Evolutionary conservation across 306 rosid species (phyloP).

Genomic region (Sindora glabra): DNA sequence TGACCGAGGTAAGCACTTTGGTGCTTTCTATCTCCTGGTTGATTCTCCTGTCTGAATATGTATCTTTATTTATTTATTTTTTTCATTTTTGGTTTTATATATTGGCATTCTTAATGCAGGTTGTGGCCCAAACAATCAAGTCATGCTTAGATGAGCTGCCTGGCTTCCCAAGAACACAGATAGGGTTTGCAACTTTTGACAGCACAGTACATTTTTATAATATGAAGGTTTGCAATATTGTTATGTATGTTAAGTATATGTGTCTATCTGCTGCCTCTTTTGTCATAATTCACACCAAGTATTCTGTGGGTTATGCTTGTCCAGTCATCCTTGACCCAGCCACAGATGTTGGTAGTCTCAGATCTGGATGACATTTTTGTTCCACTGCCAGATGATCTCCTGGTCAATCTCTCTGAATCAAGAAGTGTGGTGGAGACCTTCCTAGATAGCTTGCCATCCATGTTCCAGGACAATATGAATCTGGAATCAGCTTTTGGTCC

Average conservation of each 20-base stretch:
- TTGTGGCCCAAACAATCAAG: constrained; percentile 85
- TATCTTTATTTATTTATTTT: too few relatives aligned
- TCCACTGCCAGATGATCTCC: constrained; percentile 98
- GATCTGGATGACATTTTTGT: constrained; percentile 93
- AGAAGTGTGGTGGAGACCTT: constrained; percentile 88
- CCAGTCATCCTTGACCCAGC: constrained; percentile 92
- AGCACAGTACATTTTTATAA: constrained; percentile 95
- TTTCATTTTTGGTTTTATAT: too few relatives aligned
- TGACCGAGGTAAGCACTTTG: constrained; percentile 70
- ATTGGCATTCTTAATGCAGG: constrained; percentile 47
- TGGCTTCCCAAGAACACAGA: constrained; percentile 94
- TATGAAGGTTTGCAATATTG: constrained; percentile 67
- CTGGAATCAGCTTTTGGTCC: constrained; percentile 98
- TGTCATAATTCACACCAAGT: constrained; percentile 12
- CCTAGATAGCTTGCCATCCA: constrained; percentile 90
- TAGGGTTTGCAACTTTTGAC: constrained; percentile 98
- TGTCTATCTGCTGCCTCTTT: neutral
- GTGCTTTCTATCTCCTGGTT: neutral
- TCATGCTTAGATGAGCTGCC: constrained; percentile 93
- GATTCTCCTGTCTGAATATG: neutral
- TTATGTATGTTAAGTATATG: constrained; percentile 9
- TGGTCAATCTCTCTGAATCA: constrained; percentile 96
- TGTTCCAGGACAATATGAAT: constrained; percentile 87
- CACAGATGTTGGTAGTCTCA: constrained; percentile 99
- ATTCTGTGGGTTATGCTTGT: constrained; percentile 23